Conservation (phyloP, 75 land plant species). For the Picea sitchensis region DNA sequence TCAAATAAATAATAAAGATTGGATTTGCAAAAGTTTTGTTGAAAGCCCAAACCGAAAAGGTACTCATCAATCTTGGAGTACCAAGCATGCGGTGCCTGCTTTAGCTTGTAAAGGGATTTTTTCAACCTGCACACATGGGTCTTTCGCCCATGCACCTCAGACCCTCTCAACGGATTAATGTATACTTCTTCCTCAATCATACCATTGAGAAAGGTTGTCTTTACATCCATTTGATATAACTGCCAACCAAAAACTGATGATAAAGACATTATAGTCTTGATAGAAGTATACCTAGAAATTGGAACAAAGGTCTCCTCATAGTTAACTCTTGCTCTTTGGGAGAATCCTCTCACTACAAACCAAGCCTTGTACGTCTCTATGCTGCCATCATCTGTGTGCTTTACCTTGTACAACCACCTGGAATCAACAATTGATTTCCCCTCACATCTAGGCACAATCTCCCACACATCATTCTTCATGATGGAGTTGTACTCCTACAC, state of each 20-base stretch:
- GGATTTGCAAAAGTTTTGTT: no score
- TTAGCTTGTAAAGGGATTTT: neutral
- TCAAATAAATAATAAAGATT: no score
- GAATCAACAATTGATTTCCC: neutral
- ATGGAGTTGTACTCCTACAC: neutral
- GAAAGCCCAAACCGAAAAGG: no score
- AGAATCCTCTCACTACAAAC: neutral
- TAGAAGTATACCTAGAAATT: no score
- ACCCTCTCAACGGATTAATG: neutral
- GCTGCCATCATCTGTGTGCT: neutral
- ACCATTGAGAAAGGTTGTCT: neutral
- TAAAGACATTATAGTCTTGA: no score
- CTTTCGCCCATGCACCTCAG: no score
- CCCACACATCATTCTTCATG: neutral
- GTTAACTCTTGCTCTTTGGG: no score
- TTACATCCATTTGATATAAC: neutral
- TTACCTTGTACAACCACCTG: neutral
- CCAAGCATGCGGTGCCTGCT: neutral
- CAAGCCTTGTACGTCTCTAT: neutral
- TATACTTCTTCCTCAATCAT: neutral
- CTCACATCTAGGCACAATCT: neutral
- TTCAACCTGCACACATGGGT: neutral
- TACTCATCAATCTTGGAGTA: neutral
- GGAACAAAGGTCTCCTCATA: no score
- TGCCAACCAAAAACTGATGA: no score